These are phyloP conservation scores for Tuber calosporum DNA, from an alignment of 495 filamentous ascomycete species.

Conservation along the genomic window DNA sequence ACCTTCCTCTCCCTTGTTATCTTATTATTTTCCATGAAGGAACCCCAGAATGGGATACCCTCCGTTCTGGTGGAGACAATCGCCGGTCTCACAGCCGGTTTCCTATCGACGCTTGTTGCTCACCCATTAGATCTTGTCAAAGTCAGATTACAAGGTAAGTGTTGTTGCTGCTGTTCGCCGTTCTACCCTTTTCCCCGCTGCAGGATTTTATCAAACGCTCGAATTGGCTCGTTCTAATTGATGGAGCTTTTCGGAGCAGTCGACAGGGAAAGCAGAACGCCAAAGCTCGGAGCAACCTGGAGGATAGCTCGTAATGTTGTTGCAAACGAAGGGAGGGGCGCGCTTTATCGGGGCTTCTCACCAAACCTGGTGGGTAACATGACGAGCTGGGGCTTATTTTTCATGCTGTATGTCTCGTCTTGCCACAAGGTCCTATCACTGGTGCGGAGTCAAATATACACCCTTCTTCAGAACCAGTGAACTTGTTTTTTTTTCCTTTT, in stretches of 20 bases:
- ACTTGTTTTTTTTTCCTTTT: neutral
- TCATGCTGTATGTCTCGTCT: slow-evolving; percentile 55
- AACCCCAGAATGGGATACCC: slow-evolving; percentile 51
- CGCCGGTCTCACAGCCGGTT: slow-evolving; percentile 82
- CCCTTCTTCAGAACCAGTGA: neutral
- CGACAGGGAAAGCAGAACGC: slow-evolving; percentile 33
- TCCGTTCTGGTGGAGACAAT: slow-evolving; percentile 78
- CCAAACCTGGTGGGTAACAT: slow-evolving; percentile 90
- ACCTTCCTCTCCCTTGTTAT: neutral
- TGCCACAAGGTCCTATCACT: slow-evolving; percentile 8
- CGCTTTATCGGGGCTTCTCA: slow-evolving; percentile 79
- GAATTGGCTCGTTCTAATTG: neutral
- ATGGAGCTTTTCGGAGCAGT: slow-evolving; percentile 17
- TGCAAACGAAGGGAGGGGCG: slow-evolving; percentile 51
- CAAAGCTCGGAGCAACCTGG: slow-evolving; percentile 49
- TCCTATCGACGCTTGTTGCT: slow-evolving; percentile 70
- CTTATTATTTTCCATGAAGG: slow-evolving; percentile 24
- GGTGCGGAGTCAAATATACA: slow-evolving; percentile 1
- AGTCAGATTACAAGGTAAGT: slow-evolving; percentile 78
- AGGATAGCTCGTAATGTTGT: slow-evolving; percentile 53
- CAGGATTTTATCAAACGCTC: slow-evolving; percentile 2
- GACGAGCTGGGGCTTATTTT: slow-evolving; percentile 85
- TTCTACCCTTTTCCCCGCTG: neutral
- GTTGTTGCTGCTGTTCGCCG: neutral
- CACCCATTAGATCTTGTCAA: slow-evolving; percentile 93